Percentiles rank a stretch among this genome's conserved stretches.
These are phyloP conservation scores for Albizia julibrissin DNA, from an alignment of 306 rosid genomes.

Conservation along the genomic window DNA sequence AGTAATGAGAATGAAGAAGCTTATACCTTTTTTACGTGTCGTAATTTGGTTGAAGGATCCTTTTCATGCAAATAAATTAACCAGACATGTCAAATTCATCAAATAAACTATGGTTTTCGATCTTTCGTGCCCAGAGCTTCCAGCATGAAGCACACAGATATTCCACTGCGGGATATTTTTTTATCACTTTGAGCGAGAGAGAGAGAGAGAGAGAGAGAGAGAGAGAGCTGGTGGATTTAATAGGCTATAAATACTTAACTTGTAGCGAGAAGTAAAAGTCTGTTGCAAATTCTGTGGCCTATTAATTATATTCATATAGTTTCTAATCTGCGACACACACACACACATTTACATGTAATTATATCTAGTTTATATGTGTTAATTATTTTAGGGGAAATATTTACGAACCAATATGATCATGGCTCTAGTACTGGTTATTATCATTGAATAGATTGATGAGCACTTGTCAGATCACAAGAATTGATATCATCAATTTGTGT, in stretches of 20 bases:
- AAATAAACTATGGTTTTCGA: neutral
- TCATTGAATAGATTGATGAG: no score
- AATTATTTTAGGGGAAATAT: no score
- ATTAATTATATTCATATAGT: no score
- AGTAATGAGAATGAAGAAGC: neutral
- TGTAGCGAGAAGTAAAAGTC: neutral
- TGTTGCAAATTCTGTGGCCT: neutral
- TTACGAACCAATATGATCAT: no score
- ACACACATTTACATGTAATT: no score
- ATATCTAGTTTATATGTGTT: no score
- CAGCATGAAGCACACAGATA: neutral
- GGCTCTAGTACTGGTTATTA: no score
- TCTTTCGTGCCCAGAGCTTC: neutral
- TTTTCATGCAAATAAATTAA: neutral
- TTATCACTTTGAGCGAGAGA: neutral
- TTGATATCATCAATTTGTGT: no score
- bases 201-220: neutral
- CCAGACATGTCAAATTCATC: constrained; percentile 13
- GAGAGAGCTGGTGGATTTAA: neutral
- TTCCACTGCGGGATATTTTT: neutral
- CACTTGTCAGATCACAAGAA: no score
- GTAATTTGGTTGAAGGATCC: neutral
- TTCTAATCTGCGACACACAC: no score
- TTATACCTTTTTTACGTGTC: neutral
- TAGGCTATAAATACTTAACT: neutral